Evolutionary conservation across 768 basidiomycete species (phyloP), one percentile per base, ranked within the genome.

Genomic region (Termitomyces sp.): DNA sequence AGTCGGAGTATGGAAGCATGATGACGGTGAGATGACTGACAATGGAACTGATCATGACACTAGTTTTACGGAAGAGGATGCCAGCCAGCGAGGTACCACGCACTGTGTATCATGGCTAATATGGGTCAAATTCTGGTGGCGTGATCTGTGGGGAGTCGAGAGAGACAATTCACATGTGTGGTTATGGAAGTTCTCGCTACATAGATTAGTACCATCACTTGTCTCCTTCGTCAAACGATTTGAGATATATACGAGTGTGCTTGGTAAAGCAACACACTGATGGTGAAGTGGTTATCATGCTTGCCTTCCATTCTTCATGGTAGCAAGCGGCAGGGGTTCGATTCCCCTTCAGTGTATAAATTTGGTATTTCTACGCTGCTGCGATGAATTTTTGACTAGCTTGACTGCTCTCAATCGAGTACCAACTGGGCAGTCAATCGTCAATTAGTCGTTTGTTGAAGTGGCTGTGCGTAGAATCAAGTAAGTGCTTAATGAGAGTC

Each of bases 241-340:
- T n/a, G n/a, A n/a, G n/a, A n/a, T n/a, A n/a, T n/a, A n/a, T n/a
- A n/a, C n/a, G n/a, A n/a, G n/a, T 26, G 26, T 26, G 26, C 26
- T n/a, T n/a, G 26, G 26, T 26, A 7, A 30, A 30, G 7, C 30
- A 30, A 30, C 6, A 41, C n/a, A 41, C 40, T n/a, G 40, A 41
- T 41, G 40, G 40, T 41, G 40, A 41, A 41, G 85, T 80, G 86
- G 88, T 88, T 89, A 89, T 88, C 87, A 89, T 89, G 86, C 88
- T 88, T 88, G 87, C 86, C 87, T 88, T 88, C 87, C 87, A 88
- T 80, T 80, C 7, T 18, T 9, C 0, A 22, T 2, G 18, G n/a
- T 30, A 71, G 68, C 68, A 71, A 70, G 76, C 76, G 77, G 76
- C 74, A 77, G 74, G 76, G 76, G 76, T 77, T 77, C 76, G 76